Percentiles rank a stretch among this genome's conserved stretches.
Conservation (phyloP, 2,329 filamentous ascomycete species). For the Sphaerostilbella broomeana region DNA sequence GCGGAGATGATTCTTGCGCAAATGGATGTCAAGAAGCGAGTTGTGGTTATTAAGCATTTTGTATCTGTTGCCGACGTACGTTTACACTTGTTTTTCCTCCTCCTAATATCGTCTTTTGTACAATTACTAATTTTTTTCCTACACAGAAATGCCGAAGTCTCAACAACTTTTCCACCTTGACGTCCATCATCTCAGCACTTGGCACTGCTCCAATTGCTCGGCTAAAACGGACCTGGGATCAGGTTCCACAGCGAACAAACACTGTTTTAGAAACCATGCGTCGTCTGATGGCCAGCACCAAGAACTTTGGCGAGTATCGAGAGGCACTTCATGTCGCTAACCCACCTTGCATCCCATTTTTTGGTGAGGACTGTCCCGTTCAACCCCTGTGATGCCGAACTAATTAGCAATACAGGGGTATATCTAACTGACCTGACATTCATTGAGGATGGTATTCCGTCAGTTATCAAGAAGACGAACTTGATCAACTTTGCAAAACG, state of each 20-base stretch:
- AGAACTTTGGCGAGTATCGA: slow-evolving; percentile 96
- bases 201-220: slow-evolving; percentile 93
- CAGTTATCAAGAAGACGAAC: slow-evolving; percentile 90
- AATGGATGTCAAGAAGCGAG: slow-evolving; percentile 88
- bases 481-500: slow-evolving; percentile 98
- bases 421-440: slow-evolving; percentile 97
- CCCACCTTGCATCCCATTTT: slow-evolving; percentile 96
- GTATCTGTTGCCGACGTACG: slow-evolving; percentile 90
- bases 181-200: slow-evolving; percentile 93
- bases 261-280: slow-evolving; percentile 83
- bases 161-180: slow-evolving; percentile 97
- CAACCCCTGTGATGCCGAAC: background rate
- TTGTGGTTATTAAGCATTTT: slow-evolving; percentile 98
- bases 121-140: too few relatives aligned
- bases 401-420: slow-evolving; percentile 55
- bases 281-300: slow-evolving; percentile 90
- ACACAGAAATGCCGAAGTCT: slow-evolving; percentile 82
- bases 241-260: slow-evolving; percentile 80
- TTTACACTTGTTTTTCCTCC: slow-evolving; percentile 18
- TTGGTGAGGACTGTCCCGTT: slow-evolving; percentile 53
- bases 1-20: slow-evolving; percentile 98
- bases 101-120: background rate
- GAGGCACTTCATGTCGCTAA: slow-evolving; percentile 89
- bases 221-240: slow-evolving; percentile 87
- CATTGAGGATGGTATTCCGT: slow-evolving; percentile 96